These are phyloP conservation scores for Huiozyma naganishii DNA, from an alignment of 805 yeast genomes.

Conservation along the genomic window DNA sequence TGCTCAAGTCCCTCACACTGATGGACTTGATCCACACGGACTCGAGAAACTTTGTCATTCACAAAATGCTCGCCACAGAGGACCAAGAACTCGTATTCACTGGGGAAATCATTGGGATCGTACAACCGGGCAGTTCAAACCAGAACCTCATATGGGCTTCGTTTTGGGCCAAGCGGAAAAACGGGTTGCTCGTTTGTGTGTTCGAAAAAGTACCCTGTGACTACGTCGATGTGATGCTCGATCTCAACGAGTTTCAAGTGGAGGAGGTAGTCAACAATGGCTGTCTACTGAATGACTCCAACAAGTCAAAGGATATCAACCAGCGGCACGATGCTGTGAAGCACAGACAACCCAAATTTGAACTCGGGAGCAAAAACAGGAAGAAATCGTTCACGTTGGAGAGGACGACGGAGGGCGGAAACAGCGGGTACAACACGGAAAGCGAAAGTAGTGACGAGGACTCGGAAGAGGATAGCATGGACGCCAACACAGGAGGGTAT, in stretches of 20 bases:
- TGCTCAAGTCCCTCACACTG: conserved; percentile 50
- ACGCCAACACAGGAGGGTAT: background rate
- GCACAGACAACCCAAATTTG: conserved; percentile 1
- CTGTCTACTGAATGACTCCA: conserved; percentile 11
- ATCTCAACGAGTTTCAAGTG: conserved; percentile 21
- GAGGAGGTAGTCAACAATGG: conserved; percentile 19
- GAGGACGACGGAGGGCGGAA: too few species aligned
- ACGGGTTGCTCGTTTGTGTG: conserved; percentile 64
- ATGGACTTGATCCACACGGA: conserved; percentile 72
- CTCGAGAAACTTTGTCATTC: conserved; percentile 57
- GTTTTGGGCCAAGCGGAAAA: conserved; percentile 77
- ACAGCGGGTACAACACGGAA: background rate
- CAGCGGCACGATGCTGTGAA: background rate
- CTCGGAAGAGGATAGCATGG: background rate
- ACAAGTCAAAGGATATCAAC: background rate
- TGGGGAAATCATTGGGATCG: conserved; percentile 78
- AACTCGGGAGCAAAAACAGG: background rate
- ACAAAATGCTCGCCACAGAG: conserved; percentile 35
- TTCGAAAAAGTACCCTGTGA: conserved; percentile 76
- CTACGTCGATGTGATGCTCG: conserved; percentile 47
- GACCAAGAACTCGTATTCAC: conserved; percentile 49
- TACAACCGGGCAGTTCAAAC: conserved; percentile 43
- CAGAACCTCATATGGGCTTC: conserved; percentile 63
- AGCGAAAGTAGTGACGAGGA: background rate
- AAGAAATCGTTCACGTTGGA: too few species aligned